phyloP scores from a whole-genome alignment of 2,329 filamentous ascomycete species.

The Parasarocladium wereldwijsianum region DNA sequence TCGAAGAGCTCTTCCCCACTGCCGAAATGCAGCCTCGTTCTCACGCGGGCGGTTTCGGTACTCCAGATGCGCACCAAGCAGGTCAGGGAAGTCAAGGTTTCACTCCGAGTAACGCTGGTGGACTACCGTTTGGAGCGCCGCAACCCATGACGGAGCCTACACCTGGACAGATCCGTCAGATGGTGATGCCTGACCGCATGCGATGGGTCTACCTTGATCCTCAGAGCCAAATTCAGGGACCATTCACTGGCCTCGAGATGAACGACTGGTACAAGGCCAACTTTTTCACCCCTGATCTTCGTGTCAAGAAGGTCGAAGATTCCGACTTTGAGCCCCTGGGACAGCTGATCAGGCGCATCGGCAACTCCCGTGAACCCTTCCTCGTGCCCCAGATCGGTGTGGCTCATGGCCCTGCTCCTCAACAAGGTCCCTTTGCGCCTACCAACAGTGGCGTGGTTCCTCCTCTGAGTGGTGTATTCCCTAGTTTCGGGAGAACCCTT shows the following conservation, averaged over 20 bases:
- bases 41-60: slow-evolving; percentile 16
- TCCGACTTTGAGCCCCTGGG: slow-evolving; percentile 87
- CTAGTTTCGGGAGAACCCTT: slow-evolving; percentile 88
- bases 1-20: slow-evolving; percentile 38
- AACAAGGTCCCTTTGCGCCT: slow-evolving; percentile 33
- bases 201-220: slow-evolving; percentile 97
- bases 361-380: slow-evolving; percentile 94
- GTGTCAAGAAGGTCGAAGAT: slow-evolving; percentile 92
- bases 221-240: slow-evolving; percentile 80
- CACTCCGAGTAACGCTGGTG: slow-evolving; percentile 8
- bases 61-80: slow-evolving; percentile 22
- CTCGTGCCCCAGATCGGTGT: slow-evolving; percentile 94
- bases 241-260: slow-evolving; percentile 95
- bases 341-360: slow-evolving; percentile 87
- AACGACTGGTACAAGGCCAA: slow-evolving; percentile 99
- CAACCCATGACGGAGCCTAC: slow-evolving; percentile 30
- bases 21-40: background rate
- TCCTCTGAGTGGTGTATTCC: slow-evolving; percentile 85
- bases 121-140: slow-evolving; percentile 20
- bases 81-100: too few species aligned
- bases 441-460: slow-evolving; percentile 55
- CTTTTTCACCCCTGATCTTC: slow-evolving; percentile 88
- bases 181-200: slow-evolving; percentile 99
- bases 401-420: slow-evolving; percentile 62
- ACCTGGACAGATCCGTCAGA: slow-evolving; percentile 63